These are phyloP conservation scores for Phyllosticta ampelicida DNA, from an alignment of 2,329 filamentous ascomycete genomes.

Conservation along the genomic window DNA sequence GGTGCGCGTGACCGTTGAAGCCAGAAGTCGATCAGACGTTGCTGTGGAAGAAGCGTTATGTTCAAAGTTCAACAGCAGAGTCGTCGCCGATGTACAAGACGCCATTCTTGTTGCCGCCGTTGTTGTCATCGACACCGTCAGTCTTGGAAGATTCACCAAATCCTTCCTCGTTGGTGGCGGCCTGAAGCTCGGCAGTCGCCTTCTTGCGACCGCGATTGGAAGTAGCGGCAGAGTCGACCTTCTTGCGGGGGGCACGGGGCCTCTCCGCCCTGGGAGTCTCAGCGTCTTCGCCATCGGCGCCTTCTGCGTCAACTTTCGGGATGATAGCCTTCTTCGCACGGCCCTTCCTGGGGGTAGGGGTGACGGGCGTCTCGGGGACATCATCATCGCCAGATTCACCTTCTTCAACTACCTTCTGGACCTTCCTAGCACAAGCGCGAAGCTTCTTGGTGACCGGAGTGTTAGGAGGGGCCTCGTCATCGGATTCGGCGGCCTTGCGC, in stretches of 20 bases:
- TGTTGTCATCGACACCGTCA: neutral
- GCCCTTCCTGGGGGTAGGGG: constrained; percentile 65
- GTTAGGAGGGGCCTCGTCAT: neutral
- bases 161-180: neutral
- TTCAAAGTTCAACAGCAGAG: too few relatives aligned
- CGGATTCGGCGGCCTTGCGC: neutral
- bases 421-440: constrained; percentile 9
- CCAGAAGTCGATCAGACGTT: too few relatives aligned
- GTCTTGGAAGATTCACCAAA: neutral
- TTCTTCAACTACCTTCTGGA: neutral
- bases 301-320: constrained; percentile 50
- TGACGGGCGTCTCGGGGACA: constrained; percentile 11
- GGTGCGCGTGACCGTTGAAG: too few relatives aligned
- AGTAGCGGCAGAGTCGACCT: neutral
- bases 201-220: neutral
- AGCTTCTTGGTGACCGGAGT: neutral
- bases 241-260: constrained; percentile 22
- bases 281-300: constrained; percentile 60
- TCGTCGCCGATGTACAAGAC: neutral
- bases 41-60: too few relatives aligned
- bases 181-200: too few relatives aligned
- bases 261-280: constrained; percentile 38
- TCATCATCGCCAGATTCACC: constrained; percentile 12
- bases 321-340: constrained; percentile 19
- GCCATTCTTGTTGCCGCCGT: neutral